phyloP scores from a whole-genome alignment of 2,329 filamentous ascomycete species.

The Knoxdaviesia capensis region DNA sequence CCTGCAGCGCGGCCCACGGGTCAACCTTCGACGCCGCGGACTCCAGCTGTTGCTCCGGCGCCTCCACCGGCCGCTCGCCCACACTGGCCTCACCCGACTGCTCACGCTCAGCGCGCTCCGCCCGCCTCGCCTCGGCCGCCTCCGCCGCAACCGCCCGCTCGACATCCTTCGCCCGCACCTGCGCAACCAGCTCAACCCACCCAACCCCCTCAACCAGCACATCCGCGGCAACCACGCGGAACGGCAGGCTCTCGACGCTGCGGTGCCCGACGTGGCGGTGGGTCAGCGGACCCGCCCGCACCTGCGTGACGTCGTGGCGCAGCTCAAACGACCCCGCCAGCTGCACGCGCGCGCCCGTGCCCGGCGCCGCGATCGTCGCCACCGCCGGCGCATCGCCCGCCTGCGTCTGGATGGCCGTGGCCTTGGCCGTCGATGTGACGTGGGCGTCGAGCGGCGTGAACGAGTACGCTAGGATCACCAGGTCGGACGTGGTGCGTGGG shows the following conservation, averaged over 20 bases:
- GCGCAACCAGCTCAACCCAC: conserved; percentile 75
- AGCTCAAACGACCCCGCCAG: conserved; percentile 60
- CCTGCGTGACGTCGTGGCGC: conserved; percentile 64
- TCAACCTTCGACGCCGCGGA: conserved; percentile 5
- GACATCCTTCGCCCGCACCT: conserved; percentile 48
- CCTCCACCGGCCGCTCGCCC: conserved; percentile 5
- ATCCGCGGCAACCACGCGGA: conserved; percentile 60
- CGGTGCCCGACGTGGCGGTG: conserved; percentile 39
- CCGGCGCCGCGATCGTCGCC: conserved; percentile 40
- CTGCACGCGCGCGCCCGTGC: conserved; percentile 33
- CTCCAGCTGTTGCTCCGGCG: conserved; percentile 4
- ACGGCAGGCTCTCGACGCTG: conserved; percentile 52
- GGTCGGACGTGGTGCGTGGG: conserved; percentile 37
- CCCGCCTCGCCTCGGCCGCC: too few relatives aligned
- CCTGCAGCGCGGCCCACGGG: conserved; percentile 5
- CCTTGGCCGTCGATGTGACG: conserved; percentile 62
- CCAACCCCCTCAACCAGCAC: conserved; percentile 82
- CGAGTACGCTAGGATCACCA: conserved; percentile 59
- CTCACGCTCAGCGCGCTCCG: too few relatives aligned
- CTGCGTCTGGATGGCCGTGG: conserved; percentile 49
- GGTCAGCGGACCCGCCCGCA: conserved; percentile 55
- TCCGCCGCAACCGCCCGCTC: neutral
- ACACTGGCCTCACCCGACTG: conserved; percentile 9
- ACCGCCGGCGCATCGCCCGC: conserved; percentile 34
- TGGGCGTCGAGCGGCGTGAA: conserved; percentile 70